Evolutionary conservation across 1,284 basidiomycete species (phyloP).

Genomic region (Leccinum laetum): DNA sequence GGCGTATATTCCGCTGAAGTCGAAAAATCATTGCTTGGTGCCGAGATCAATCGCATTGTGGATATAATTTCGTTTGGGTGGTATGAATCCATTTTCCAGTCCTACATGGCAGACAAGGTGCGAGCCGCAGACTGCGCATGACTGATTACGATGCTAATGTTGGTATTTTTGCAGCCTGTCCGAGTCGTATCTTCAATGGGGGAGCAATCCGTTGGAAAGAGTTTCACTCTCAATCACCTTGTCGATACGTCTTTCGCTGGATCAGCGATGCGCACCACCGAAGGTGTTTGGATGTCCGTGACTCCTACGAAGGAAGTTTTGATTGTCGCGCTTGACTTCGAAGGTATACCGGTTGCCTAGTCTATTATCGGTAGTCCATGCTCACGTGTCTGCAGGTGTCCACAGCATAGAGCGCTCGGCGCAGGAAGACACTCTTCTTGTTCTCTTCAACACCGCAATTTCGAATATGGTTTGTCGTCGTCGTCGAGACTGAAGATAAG

Average conservation of each 20-base stretch:
- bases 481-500: not conserved
- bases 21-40: conserved; percentile 54
- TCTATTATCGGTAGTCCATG: too few species aligned
- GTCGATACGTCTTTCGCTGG: conserved; percentile 65
- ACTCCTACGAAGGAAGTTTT: conserved; percentile 55
- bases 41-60: conserved; percentile 53
- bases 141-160: not conserved
- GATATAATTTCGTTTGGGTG: conserved; percentile 59
- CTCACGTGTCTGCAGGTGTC: conserved; percentile 41
- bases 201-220: conserved; percentile 66
- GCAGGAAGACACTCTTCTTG: conserved; percentile 61
- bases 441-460: conserved; percentile 63
- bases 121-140: not conserved
- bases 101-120: conserved; percentile 59
- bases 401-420: conserved; percentile 62
- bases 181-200: conserved; percentile 67
- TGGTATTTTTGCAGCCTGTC: conserved; percentile 43
- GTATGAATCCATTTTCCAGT: conserved; percentile 65
- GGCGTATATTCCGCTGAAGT: conserved; percentile 49
- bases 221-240: conserved; percentile 58
- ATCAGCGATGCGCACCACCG: conserved; percentile 62
- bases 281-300: conserved; percentile 70
- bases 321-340: conserved; percentile 62
- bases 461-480: conserved; percentile 50
- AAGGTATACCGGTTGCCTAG: conserved; percentile 38